These are phyloP conservation scores for Xanthoconium separans DNA, from an alignment of 1,284 basidiomycete species.

Conservation along the genomic window DNA sequence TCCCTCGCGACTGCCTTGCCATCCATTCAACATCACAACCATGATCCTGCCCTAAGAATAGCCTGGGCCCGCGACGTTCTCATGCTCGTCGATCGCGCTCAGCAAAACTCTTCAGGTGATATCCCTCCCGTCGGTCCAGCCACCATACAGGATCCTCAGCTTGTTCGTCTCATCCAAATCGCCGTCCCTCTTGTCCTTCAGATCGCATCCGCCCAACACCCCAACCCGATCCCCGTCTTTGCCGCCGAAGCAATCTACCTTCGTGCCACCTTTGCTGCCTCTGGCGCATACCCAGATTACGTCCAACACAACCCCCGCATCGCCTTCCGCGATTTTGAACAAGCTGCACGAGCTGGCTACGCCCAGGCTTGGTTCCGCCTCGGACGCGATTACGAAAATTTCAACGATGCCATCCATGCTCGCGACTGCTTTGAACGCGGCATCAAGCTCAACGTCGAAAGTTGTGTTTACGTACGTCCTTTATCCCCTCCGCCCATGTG, in stretches of 20 bases:
- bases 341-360: constrained; percentile 72
- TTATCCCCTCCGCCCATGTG: background rate
- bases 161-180: constrained; percentile 61
- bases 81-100: constrained; percentile 69
- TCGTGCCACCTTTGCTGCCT: constrained; percentile 68
- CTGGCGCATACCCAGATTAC: constrained; percentile 64
- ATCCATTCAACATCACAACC: constrained; percentile 47
- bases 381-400: constrained; percentile 89
- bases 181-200: constrained; percentile 65
- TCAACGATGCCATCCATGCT: constrained; percentile 71
- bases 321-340: constrained; percentile 89
- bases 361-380: constrained; percentile 84
- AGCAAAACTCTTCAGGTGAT: constrained; percentile 41
- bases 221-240: constrained; percentile 42
- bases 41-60: constrained; percentile 60
- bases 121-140: constrained; percentile 49
- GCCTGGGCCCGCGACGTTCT: constrained; percentile 81
- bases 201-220: constrained; percentile 41
- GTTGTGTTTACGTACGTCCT: constrained; percentile 56
- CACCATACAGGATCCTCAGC: constrained; percentile 59
- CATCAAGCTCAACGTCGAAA: constrained; percentile 66
- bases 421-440: constrained; percentile 84
- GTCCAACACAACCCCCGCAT: constrained; percentile 67
- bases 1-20: constrained; percentile 49
- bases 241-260: constrained; percentile 76